These are phyloP conservation scores for Epichloe sp. DNA, from an alignment of 2,329 filamentous ascomycete species.

Conservation along the genomic window DNA sequence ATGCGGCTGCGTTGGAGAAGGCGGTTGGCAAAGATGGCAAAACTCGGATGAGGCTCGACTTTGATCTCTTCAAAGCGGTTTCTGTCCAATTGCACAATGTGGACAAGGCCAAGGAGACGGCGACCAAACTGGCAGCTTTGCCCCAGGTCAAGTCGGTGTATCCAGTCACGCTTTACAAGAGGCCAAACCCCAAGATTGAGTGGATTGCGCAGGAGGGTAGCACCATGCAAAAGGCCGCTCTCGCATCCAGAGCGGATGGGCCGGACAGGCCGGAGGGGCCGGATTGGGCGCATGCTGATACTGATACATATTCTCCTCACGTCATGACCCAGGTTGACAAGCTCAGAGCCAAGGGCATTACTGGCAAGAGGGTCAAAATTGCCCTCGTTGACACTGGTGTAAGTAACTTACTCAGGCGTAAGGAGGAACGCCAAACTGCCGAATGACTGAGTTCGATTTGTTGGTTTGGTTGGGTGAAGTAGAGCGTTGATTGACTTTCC, in stretches of 20 bases:
- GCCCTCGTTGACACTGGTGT: constrained; percentile 42
- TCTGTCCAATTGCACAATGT: constrained; percentile 39
- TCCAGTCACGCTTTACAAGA: constrained; percentile 31
- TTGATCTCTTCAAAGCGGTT: constrained; percentile 39
- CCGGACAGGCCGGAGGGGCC: constrained; percentile 1
- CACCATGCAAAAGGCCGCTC: constrained; percentile 8
- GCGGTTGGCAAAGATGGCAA: constrained; percentile 20
- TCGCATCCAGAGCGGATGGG: constrained; percentile 11
- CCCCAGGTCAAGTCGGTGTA: constrained; percentile 35
- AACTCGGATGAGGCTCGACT: constrained; percentile 35
- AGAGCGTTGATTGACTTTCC: not conserved
- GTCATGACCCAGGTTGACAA: constrained; percentile 44
- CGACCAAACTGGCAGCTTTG: constrained; percentile 26
- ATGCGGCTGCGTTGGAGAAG: constrained; percentile 10
- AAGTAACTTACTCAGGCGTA: constrained; percentile 14
- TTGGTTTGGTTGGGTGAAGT: not conserved
- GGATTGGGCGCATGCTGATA: no score
- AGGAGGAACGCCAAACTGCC: not conserved
- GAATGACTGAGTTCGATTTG: not conserved
- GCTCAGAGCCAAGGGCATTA: constrained; percentile 33
- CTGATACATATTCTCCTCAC: constrained; percentile 34
- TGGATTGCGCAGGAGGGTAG: constrained; percentile 25
- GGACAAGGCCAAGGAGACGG: constrained; percentile 29
- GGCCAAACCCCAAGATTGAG: constrained; percentile 32
- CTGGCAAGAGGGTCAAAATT: constrained; percentile 38